Conservation (phyloP, 148 eudicot species). For the Rhododendron kiyosumense region DNA sequence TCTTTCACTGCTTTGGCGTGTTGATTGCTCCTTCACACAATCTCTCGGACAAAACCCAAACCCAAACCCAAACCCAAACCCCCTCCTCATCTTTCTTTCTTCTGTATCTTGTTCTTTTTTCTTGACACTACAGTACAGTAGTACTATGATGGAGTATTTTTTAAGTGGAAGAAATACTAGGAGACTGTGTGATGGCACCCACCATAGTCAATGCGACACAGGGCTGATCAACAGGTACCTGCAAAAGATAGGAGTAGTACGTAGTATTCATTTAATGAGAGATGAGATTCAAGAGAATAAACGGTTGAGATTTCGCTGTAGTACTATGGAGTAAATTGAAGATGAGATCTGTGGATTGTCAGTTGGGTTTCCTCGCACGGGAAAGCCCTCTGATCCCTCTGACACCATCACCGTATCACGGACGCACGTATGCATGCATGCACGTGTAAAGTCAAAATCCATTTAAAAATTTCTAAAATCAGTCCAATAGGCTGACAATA, state of each 20-base stretch:
- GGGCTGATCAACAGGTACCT: slow-evolving; percentile 86
- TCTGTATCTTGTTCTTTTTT: neutral
- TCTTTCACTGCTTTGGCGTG: neutral
- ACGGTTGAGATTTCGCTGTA: neutral
- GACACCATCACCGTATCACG: neutral
- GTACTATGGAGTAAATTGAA: neutral
- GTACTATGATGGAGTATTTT: too few species aligned
- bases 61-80: neutral
- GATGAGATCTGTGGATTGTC: neutral
- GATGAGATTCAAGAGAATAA: neutral
- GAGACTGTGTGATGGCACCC: slow-evolving; percentile 54
- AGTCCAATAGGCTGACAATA: too few species aligned
- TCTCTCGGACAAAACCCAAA: neutral
- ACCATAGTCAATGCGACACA: slow-evolving; percentile 69
- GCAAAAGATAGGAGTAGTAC: slow-evolving; percentile 5
- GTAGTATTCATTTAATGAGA: neutral
- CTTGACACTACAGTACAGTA: neutral
- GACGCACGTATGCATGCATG: too few species aligned
- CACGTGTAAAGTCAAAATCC: neutral
- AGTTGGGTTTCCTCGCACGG: neutral
- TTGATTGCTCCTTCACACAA: neutral
- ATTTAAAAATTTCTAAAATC: neutral
- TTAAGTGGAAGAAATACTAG: slow-evolving; percentile 21
- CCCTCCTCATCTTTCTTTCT: neutral
- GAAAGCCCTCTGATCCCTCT: neutral